Evolutionary conservation across 805 yeast genomes (phyloP), one percentile per base, ranked within the genome.

Genomic region (Candida ulmi): DNA sequence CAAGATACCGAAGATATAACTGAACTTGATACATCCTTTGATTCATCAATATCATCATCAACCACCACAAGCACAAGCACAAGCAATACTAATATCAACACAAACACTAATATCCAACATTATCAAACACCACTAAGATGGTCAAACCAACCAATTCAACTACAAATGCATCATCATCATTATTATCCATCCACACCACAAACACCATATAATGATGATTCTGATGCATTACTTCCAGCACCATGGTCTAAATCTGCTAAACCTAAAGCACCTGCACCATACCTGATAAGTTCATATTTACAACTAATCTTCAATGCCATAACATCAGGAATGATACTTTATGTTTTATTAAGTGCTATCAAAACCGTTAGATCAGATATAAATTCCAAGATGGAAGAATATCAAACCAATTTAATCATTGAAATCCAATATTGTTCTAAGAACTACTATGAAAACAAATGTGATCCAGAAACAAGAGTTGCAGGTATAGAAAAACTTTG

Each of bases 401-500:
- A 71, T 27, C 59, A 75, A 9, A 52, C 65, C 3, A 69, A 71
- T 25, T 46, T 76, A 5, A 52, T 69, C 7, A 59, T 73, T 30
- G 81, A 80, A 47, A 74, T 79, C 2, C 71, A 70, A 11, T 61
- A 61, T 19, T 83, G 91, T 56, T 58, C 69, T 19, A 58, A 72
- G 23, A 61, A 73, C 16, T 83, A 72, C 54, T 34, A 60, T 28
- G 72, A 68, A 11, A 84, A 83, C 57, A 57, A 67, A 29, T 84
- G 95, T 56, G 65, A 65, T 13, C 77, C 77, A 4, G 74, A 69
- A 11, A 62, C 68, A 4, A 63, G 76, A 9, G 76, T 72, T 3
- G 83, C 88, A 1, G 83, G 80, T 3, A 55, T 83, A 41, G 74
- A 72, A 40, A 61, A 62, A 19, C 65, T 68, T 29, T 84, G 93